Base-by-base conservation (phyloP, 2,329 filamentous ascomycete genomes). In the Alternaria burnsii region DNA sequence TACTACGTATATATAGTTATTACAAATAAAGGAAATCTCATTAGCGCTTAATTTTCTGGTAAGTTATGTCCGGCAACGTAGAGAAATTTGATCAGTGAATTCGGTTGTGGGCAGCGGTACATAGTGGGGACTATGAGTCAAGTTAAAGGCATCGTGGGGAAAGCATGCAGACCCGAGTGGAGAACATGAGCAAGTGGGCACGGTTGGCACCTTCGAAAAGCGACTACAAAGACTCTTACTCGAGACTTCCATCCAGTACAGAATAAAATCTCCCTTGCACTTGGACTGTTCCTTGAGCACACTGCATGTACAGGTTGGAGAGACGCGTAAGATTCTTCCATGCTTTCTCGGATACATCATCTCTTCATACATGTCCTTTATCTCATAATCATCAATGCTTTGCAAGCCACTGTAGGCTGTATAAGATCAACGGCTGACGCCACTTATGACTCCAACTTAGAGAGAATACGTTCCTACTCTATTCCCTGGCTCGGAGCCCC, bases 91-190 rank as follows among this genome's bases (percentile, higher is more conserved):
- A 47, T 52, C 20, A 43, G 11, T 7, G n/a, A 7, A 3, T 3
- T 42, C 40, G 20, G 20, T 12, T 42, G 10, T 42, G 10, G 8
- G 20, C 6, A 12, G 10, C 20, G 20, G 46, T 26, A 9, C 8
- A 26, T 11, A 18, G 46, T 50, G 46, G 46, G 32, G 46, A 50
- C 1, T 50, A 50, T 50, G 46, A 50, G 36, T 41, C 34, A 52
- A 52, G 22, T 34, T 28, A 52, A 40, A 40, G 41, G 52, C 41
- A 53, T 43, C 26, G 26, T 53, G 18, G 38, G 26, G 40, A 53
- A 41, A 53, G 32, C 26, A 20, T 41, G 28, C 18, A 11, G 50
- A 40, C 0, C 50, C 22, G 36, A 26, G 36, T 30, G 50, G 34
- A 30, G 50, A 52, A 52, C 16, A 18, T n/a, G 26, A 18, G 16